A percentile compares a stretch with the other conserved stretches of the same genome.
phyloP scores from a whole-genome alignment of 2,329 filamentous ascomycete genomes.

The Phialophora verrucosa region DNA sequence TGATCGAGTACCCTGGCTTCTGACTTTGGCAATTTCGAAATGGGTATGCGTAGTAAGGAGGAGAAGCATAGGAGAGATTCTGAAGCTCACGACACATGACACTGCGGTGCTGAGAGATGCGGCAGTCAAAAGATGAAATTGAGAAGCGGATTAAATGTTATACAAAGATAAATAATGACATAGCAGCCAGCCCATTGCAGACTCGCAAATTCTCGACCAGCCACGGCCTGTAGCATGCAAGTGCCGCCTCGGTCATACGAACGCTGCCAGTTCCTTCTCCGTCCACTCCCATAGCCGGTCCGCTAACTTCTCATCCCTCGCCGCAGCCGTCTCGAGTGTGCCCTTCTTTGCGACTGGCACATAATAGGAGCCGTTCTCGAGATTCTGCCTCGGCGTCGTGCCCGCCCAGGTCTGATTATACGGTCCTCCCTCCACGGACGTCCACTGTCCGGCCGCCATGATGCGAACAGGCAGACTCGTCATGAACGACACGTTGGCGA shows the following conservation, averaged over 20 bases:
- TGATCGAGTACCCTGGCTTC: no score
- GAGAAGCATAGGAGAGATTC: no score
- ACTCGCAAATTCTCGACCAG: not conserved
- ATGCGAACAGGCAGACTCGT: conserved; percentile 10
- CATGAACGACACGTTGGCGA: conserved; percentile 55
- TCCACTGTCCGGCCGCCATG: conserved; percentile 15
- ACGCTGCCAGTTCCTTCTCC: conserved; percentile 42
- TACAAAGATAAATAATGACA: no score
- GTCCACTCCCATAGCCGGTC: conserved; percentile 53
- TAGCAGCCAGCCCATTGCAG: no score
- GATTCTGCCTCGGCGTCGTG: conserved; percentile 39
- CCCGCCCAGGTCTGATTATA: conserved; percentile 53
- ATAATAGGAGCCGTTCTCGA: conserved; percentile 51
- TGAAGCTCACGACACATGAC: not conserved
- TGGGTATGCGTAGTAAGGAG: no score
- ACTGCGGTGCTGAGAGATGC: no score
- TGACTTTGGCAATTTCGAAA: no score
- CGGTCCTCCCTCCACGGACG: conserved; percentile 46
- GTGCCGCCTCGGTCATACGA: not conserved
- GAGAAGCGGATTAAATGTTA: no score
- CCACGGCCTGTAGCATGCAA: not conserved
- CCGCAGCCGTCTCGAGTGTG: conserved; percentile 41
- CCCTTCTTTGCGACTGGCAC: conserved; percentile 47
- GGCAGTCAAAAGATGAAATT: no score
- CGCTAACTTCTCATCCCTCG: conserved; percentile 44